phyloP scores from a whole-genome alignment of 73 alveolate species.

The Paramecium caudatum region DNA sequence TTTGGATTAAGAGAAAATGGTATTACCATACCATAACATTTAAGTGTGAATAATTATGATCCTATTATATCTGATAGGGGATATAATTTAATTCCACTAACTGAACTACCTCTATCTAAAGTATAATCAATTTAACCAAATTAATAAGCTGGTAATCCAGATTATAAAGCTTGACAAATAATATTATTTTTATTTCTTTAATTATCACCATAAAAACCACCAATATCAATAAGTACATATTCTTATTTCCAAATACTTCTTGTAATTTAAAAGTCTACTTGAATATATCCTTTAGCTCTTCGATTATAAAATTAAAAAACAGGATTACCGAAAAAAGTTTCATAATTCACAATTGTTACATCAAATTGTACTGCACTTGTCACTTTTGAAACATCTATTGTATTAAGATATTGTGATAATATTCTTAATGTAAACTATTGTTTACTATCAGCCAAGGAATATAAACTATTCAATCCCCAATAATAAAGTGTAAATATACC shows the following conservation, averaged over 20 bases:
- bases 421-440: background rate
- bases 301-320: conserved; percentile 10
- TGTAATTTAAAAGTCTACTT: background rate
- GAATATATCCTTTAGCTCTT: conserved; percentile 38
- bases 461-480: conserved; percentile 33
- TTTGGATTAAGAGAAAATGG: conserved; percentile 37
- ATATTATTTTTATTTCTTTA: conserved; percentile 16
- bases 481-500: background rate
- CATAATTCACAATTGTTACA: background rate
- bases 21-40: conserved; percentile 39
- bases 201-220: conserved; percentile 44
- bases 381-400: conserved; percentile 13
- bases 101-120: conserved; percentile 16
- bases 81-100: conserved; percentile 33
- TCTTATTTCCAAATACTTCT: conserved; percentile 54
- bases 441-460: background rate
- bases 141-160: background rate
- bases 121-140: conserved; percentile 3
- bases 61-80: conserved; percentile 21
- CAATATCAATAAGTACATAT: conserved; percentile 46
- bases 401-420: conserved; percentile 30
- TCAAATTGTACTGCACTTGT: background rate
- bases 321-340: conserved; percentile 8
- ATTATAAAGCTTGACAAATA: background rate
- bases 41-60: background rate